A percentile compares a stretch with the other conserved stretches of the same genome.
Evolutionary conservation across 352 stramenopile genomes (phyloP).

Genomic region (Globisporangium rhizosaccharum): DNA sequence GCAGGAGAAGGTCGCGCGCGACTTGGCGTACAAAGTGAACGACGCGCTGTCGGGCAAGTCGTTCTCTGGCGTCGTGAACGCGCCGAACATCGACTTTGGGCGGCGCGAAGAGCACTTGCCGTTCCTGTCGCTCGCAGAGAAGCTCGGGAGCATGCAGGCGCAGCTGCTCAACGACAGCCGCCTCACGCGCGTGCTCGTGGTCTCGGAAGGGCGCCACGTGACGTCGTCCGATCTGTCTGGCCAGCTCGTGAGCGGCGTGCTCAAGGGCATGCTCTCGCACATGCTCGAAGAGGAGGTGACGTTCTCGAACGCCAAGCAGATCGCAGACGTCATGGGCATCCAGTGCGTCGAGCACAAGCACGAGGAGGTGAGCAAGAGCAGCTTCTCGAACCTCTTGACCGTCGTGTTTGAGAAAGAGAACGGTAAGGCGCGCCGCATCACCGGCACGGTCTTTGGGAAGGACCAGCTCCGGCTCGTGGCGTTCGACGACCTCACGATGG

Average conservation of each 20-base stretch:
- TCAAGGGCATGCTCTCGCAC: conserved; percentile 89
- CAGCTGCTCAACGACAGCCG: conserved; percentile 76
- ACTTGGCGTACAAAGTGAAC: conserved; percentile 89
- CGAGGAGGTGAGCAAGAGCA: conserved; percentile 60
- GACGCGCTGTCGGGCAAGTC: conserved; percentile 89
- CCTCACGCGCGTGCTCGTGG: conserved; percentile 63
- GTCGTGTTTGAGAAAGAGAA: conserved; percentile 90
- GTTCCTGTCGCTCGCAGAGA: conserved; percentile 88
- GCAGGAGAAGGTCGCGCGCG: conserved; percentile 89
- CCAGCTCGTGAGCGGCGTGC: conserved; percentile 82
- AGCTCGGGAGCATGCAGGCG: conserved; percentile 86
- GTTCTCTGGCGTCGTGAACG: conserved; percentile 94
- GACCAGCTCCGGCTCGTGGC: conserved; percentile 84
- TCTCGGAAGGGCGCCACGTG: conserved; percentile 75
- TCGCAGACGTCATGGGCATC: conserved; percentile 88
- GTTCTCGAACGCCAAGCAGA: conserved; percentile 80
- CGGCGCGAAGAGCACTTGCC: conserved; percentile 71
- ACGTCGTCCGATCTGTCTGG: conserved; percentile 76
- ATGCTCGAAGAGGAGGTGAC: conserved; percentile 90
- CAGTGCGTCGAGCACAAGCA: conserved; percentile 88
- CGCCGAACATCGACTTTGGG: conserved; percentile 90
- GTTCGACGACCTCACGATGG: conserved; percentile 85
- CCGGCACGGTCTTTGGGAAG: conserved; percentile 87
- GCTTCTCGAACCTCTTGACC: conserved; percentile 88
- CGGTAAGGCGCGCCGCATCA: conserved; percentile 52